phyloP scores from a whole-genome alignment of 2,329 filamentous ascomycete genomes.

The Colletotrichum sp. region DNA sequence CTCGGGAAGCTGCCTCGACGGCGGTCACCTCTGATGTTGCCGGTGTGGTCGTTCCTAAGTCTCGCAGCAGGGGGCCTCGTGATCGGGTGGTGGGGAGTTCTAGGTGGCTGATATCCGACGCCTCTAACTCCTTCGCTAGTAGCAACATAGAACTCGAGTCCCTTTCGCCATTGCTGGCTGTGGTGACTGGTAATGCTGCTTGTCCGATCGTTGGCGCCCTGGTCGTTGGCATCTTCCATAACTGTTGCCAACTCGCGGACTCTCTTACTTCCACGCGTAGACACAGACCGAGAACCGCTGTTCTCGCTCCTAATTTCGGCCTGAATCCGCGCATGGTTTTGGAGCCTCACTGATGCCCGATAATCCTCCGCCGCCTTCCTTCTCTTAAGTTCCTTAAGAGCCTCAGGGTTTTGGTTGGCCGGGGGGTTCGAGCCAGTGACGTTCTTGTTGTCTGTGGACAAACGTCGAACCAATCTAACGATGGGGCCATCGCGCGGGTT shows the following conservation, averaged over 20 bases:
- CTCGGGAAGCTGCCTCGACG: conserved; percentile 7
- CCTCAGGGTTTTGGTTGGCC: neutral
- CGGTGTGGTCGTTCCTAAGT: conserved; percentile 1
- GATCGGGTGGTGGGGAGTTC: neutral
- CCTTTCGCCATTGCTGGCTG: neutral
- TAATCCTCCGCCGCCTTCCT: neutral
- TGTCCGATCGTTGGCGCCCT: neutral
- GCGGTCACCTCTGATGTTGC: neutral
- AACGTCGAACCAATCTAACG: conserved; percentile 48
- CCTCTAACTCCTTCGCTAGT: neutral
- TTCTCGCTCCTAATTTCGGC: conserved; percentile 8
- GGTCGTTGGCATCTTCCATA: neutral
- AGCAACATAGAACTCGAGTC: conserved; percentile 1
- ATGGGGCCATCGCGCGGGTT: conserved; percentile 44
- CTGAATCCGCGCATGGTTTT: neutral
- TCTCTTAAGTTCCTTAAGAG: neutral
- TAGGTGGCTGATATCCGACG: neutral
- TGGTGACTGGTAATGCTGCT: neutral
- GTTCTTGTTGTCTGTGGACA: conserved; percentile 50
- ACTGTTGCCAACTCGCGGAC: conserved; percentile 11
- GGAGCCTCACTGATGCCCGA: neutral
- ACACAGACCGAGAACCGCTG: conserved; percentile 7
- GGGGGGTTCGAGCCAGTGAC: neutral
- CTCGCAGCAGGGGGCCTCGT: neutral
- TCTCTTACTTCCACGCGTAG: conserved; percentile 12